Evolutionary conservation across 495 filamentous ascomycete genomes (phyloP).

Genomic region (Hyaloscypha bicolor): DNA sequence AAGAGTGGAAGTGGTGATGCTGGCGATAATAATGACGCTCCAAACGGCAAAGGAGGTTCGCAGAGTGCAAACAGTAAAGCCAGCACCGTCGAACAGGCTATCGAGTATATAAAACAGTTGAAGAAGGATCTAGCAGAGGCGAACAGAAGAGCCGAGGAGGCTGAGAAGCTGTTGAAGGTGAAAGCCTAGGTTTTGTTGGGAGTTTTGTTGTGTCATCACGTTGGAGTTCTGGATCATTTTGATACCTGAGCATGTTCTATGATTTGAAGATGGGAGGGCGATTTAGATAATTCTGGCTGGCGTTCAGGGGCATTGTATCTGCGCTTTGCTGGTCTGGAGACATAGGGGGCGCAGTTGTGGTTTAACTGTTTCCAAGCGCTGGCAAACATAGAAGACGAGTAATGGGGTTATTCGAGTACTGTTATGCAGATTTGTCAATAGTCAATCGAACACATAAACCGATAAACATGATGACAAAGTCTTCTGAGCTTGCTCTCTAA

Average conservation of each 20-base stretch:
- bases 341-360: not conserved
- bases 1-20: conserved; percentile 44
- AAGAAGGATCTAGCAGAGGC: conserved; percentile 73
- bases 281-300: conserved; percentile 2
- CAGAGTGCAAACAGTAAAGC: conserved; percentile 82
- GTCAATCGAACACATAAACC: not conserved
- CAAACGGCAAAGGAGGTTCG: conserved; percentile 41
- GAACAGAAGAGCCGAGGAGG: conserved; percentile 62
- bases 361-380: not conserved
- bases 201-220: conserved; percentile 1
- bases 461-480: not conserved
- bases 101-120: conserved; percentile 89
- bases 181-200: not conserved
- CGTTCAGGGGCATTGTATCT: not conserved
- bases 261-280: conserved; percentile 8
- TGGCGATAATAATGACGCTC: conserved; percentile 31
- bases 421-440: not conserved
- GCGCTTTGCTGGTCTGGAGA: not conserved
- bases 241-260: conserved; percentile 15
- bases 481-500: not conserved
- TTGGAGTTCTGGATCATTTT: conserved; percentile 8
- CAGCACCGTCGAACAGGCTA: conserved; percentile 92
- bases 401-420: not conserved
- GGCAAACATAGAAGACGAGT: not conserved
- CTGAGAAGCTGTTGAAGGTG: conserved; percentile 57